Percentiles rank a stretch among this genome's conserved stretches.
Evolutionary conservation across 1,139 yeast genomes (phyloP).

Genomic region (Debaryomycetaceae sp.): DNA sequence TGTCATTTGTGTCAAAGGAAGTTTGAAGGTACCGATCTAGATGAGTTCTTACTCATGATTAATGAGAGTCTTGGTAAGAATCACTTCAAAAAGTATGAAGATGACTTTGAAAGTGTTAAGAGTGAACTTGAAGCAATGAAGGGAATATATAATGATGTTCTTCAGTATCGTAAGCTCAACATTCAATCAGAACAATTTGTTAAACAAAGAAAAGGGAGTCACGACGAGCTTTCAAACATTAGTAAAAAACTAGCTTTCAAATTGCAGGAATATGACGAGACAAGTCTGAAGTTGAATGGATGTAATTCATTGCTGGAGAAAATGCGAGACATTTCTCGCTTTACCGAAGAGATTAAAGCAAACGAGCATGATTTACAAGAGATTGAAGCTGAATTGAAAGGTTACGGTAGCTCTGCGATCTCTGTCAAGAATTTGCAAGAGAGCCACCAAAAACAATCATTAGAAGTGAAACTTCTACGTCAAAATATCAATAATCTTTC

Average conservation of each 20-base stretch:
- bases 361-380: slow-evolving; percentile 31
- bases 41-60: slow-evolving; percentile 29
- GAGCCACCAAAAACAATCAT: slow-evolving; percentile 39
- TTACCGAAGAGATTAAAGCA: slow-evolving; percentile 31
- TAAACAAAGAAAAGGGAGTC: slow-evolving; percentile 4
- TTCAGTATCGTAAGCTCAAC: slow-evolving; percentile 21
- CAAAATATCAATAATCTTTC: slow-evolving; percentile 37
- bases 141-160: slow-evolving; percentile 25
- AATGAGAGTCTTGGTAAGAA: slow-evolving; percentile 35
- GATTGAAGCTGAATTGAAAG: slow-evolving; percentile 36
- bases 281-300: slow-evolving; percentile 9
- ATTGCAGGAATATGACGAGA: slow-evolving; percentile 3
- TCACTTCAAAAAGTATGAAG: slow-evolving; percentile 33
- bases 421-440: slow-evolving; percentile 53
- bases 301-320: slow-evolving; percentile 22
- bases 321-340: slow-evolving; percentile 33
- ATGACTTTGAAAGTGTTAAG: slow-evolving; percentile 29
- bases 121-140: slow-evolving; percentile 25
- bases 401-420: slow-evolving; percentile 23
- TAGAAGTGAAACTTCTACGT: slow-evolving; percentile 45
- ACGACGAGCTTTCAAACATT: slow-evolving; percentile 7
- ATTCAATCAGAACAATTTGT: slow-evolving; percentile 8
- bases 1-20: slow-evolving; percentile 67
- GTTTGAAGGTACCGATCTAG: slow-evolving; percentile 44
- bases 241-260: neutral